Evolutionary conservation across 2,329 filamentous ascomycete species (phyloP), one percentile per base, ranked within the genome.

Genomic region (Camillea tinctor): DNA sequence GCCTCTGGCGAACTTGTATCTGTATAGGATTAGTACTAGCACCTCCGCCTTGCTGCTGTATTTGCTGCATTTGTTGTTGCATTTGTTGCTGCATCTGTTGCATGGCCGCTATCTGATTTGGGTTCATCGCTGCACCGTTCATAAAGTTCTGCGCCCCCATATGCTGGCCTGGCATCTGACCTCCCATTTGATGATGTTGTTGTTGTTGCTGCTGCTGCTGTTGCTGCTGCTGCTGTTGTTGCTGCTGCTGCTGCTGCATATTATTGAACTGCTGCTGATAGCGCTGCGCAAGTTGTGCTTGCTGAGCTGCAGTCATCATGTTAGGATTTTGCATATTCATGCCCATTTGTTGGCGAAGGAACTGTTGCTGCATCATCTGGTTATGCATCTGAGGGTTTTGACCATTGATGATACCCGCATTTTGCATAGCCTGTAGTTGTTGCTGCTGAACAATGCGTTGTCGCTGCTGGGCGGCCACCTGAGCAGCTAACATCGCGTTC

Each of bases 141-240:
- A 80, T 77, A 68, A 80, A 77, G 61, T 78, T 76, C 36, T 73
- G 74, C 44, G 76, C 78, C 56, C 71, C 72, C 73, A 79, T 76
- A 44, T 77, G 75, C 71, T 76, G 75, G 74, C 75, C 44, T 62
- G 66, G 74, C 60, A 77, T 68, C 56, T 76, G 73, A 8, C 72
- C 72, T 51, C 77, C 74, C 70, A 77, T 74, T 55, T 78, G 75
- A 3, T 75, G 72, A 49, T 68, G 54, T n/a, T 73, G 68, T 9
- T 7, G 26, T 30, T 30, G 26, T 9, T 3, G 71, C 36, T 78
- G 77, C 58, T 79, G 76, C 15, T 79, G 76, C 55, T 77, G 72
- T 52, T 76, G 74, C 40, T 71, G 75, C 20, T 71, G 65, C 53
- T 73, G 72, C 60, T 76, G 73, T 23, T 73, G 71, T 49, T 72